A percentile compares a stretch with the other conserved stretches of the same genome.
Evolutionary conservation across 2,329 filamentous ascomycete genomes (phyloP).

Genomic region (Colletotrichum sp.): DNA sequence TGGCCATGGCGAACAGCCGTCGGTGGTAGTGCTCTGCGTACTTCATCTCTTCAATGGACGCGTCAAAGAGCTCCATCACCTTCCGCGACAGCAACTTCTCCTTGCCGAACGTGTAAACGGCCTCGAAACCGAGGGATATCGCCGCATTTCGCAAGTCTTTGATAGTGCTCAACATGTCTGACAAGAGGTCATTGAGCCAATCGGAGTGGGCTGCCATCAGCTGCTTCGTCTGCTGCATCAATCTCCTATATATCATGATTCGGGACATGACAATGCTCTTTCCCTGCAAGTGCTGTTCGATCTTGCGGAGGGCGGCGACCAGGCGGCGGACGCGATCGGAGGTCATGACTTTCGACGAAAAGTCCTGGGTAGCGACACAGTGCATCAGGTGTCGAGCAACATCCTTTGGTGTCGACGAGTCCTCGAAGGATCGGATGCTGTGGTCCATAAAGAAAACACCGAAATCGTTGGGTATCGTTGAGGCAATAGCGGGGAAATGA

Average conservation of each 20-base stretch:
- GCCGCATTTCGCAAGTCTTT: slow-evolving; percentile 79
- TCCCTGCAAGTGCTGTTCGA: slow-evolving; percentile 76
- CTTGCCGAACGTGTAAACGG: slow-evolving; percentile 70
- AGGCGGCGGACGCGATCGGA: slow-evolving; percentile 71
- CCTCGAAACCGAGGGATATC: slow-evolving; percentile 74
- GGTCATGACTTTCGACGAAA: slow-evolving; percentile 76
- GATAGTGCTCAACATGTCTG: slow-evolving; percentile 78
- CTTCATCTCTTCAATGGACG: slow-evolving; percentile 60
- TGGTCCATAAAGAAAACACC: slow-evolving; percentile 81
- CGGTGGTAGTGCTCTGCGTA: slow-evolving; percentile 74
- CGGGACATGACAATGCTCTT: slow-evolving; percentile 82
- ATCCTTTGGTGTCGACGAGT: slow-evolving; percentile 73
- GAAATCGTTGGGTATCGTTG: slow-evolving; percentile 78
- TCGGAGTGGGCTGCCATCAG: slow-evolving; percentile 74
- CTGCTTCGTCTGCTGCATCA: slow-evolving; percentile 72
- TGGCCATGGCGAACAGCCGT: slow-evolving; percentile 71
- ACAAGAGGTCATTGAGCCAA: slow-evolving; percentile 85
- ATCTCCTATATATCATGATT: slow-evolving; percentile 76
- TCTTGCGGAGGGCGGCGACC: slow-evolving; percentile 70
- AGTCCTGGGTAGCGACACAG: slow-evolving; percentile 80
- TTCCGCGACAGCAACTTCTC: slow-evolving; percentile 71
- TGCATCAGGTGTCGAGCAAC: slow-evolving; percentile 81
- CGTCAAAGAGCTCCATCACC: slow-evolving; percentile 66
- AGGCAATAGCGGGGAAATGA: slow-evolving; percentile 72
- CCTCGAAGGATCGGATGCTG: slow-evolving; percentile 74